Conservation (phyloP, 495 filamentous ascomycete species). For the Lepraria neglecta region DNA sequence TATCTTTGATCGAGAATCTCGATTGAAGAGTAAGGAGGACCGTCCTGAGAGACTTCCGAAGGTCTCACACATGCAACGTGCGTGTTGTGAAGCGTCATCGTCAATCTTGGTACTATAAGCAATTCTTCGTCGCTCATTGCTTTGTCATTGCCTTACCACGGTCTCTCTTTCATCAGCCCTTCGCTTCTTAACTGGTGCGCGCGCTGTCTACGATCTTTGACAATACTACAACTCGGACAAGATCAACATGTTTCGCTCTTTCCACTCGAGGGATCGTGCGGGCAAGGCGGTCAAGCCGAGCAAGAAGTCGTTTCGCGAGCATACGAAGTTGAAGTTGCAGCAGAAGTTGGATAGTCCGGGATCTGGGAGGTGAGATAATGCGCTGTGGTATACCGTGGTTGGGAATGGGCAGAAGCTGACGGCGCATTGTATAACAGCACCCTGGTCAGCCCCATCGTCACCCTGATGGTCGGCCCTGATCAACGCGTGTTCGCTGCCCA, state of each 20-base stretch:
- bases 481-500: slow-evolving; percentile 72
- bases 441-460: slow-evolving; percentile 73
- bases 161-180: slow-evolving; percentile 30
- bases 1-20: slow-evolving; percentile 26
- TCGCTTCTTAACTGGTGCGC: slow-evolving; percentile 29
- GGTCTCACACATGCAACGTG: slow-evolving; percentile 31
- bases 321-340: slow-evolving; percentile 68
- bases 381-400: slow-evolving; percentile 33
- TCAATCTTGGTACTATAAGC: slow-evolving; percentile 14
- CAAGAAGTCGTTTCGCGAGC: slow-evolving; percentile 68
- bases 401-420: slow-evolving; percentile 31
- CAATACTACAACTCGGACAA: slow-evolving; percentile 30
- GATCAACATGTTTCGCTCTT: slow-evolving; percentile 75
- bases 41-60: slow-evolving; percentile 28
- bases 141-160: slow-evolving; percentile 27
- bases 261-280: slow-evolving; percentile 66
- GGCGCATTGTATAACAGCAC: slow-evolving; percentile 38
- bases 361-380: slow-evolving; percentile 41
- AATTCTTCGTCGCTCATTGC: slow-evolving; percentile 22
- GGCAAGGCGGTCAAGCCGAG: slow-evolving; percentile 68
- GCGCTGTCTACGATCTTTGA: slow-evolving; percentile 8
- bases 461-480: slow-evolving; percentile 71
- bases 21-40: slow-evolving; percentile 26
- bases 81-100: slow-evolving; percentile 26
- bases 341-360: slow-evolving; percentile 52